Evolutionary conservation across 805 yeast species (phyloP), one percentile per base, ranked within the genome.

Genomic region (Sugiyamaella valdiviana): DNA sequence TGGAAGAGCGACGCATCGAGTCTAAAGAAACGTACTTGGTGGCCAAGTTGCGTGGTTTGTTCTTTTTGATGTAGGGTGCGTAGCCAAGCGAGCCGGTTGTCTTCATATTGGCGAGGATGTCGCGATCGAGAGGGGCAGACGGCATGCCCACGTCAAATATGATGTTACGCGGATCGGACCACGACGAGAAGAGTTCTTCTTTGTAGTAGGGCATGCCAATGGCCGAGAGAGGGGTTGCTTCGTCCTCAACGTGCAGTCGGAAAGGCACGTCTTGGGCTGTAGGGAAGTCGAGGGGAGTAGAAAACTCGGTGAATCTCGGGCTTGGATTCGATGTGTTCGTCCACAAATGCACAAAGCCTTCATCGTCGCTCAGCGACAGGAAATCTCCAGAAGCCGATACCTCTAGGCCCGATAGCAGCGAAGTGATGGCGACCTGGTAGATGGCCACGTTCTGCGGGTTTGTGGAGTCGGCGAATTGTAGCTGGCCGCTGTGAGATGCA

Each of bases 121-220:
- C 77, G 1, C 74, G 69, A 52, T 80, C 84, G 20, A 81, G 72
- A 10, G 67, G 66, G 10, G 66, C 65, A 0, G 89, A 81, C 3
- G 84, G 67, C 49, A 79, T 78, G 1, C 95, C 87, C 49, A 66
- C 75, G 42, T 77, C 74, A 60, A 85, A 87, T 5, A 78, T 39
- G 20, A 45, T 37, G 23, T 39, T 21, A 26, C 32, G 32, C 20
- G 54, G 50, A 23, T 73, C 60, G 0, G 91, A 84, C 88, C 90
- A 91, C 12, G 86, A 82, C 0, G 96, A 88, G 6, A 90, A 70
- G 15, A 93, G 72, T 47, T 76, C 76, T 38, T 83, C 85, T 48
- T 79, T 79, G 63, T 88, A 93, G 58, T 82, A 87, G 0, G 99
- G 98, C 77, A 93, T 69, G 7, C 96, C 97, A 1, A 93, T 71